Conservation (phyloP, 139 green algal genomes). For the Chlamydomonas schloesseri region DNA sequence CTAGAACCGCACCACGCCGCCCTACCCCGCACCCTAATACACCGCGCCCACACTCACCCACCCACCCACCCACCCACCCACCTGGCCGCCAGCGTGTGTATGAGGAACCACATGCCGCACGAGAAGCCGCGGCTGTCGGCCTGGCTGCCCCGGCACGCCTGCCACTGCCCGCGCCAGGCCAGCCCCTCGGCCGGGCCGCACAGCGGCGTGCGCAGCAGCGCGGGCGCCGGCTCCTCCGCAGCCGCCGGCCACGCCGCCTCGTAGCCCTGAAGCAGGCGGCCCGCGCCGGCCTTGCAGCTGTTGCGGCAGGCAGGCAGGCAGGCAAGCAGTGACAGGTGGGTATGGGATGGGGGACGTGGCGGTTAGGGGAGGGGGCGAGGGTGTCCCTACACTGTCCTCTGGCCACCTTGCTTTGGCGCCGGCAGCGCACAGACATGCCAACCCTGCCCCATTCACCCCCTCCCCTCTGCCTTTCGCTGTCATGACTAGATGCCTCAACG, state of each 20-base stretch:
- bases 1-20: too few relatives aligned
- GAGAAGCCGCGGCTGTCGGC: constrained; percentile 75
- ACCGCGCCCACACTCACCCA: not conserved
- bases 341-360: too few relatives aligned
- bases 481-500: too few relatives aligned
- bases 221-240: not conserved
- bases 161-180: constrained; percentile 47
- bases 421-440: too few relatives aligned
- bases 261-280: not conserved
- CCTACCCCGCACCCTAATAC: too few relatives aligned
- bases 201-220: constrained; percentile 4
- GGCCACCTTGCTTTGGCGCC: too few relatives aligned
- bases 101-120: constrained; percentile 82
- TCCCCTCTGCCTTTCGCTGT: too few relatives aligned
- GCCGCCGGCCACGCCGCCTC: not conserved
- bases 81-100: constrained; percentile 73
- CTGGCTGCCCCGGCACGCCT: constrained; percentile 63
- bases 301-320: not conserved
- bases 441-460: too few relatives aligned
- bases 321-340: not conserved
- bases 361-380: too few relatives aligned
- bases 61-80: not conserved
- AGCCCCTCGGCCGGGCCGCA: constrained; percentile 3
- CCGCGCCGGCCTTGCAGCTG: constrained; percentile 26
- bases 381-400: too few relatives aligned